phyloP scores from a whole-genome alignment of 768 basidiomycete species.

The Paxillus ammoniavirescens region DNA sequence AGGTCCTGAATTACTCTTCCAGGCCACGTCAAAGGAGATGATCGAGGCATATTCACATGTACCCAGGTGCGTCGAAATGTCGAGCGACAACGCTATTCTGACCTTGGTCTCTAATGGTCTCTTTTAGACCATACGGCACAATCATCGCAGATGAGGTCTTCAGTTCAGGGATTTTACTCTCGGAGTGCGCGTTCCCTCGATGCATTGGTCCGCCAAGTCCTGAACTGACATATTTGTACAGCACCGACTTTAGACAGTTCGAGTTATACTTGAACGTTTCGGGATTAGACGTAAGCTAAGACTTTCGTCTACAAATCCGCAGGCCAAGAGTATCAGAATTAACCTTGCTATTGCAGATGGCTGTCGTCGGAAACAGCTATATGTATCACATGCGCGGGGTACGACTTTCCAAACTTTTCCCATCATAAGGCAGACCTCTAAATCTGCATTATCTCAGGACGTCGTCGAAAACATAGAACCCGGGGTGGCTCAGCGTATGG shows the following conservation, averaged over 20 bases:
- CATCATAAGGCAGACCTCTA: not conserved
- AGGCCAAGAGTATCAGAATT: not conserved
- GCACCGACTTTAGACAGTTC: constrained; percentile 96
- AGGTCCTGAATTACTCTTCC: constrained; percentile 89
- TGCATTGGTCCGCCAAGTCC: not conserved
- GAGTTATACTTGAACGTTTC: constrained; percentile 87
- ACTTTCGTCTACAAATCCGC: not conserved
- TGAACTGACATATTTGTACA: constrained; percentile 27
- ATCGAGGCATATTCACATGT: constrained; percentile 85
- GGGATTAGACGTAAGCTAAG: constrained; percentile 73
- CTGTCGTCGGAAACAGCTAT: constrained; percentile 88
- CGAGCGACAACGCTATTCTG: not conserved
- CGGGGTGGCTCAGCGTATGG: constrained; percentile 90
- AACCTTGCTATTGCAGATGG: constrained; percentile 57
- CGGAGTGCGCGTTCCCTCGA: constrained; percentile 59
- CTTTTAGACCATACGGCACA: constrained; percentile 74
- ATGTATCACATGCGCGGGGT: constrained; percentile 92
- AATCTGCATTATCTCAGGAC: constrained; percentile 41
- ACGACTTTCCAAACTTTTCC: constrained; percentile 7
- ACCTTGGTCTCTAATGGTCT: not conserved
- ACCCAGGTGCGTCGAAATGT: constrained; percentile 51
- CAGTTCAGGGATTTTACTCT: constrained; percentile 84
- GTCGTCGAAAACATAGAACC: constrained; percentile 79
- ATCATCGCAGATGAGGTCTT: constrained; percentile 92
- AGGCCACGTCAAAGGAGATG: constrained; percentile 95